phyloP scores from a whole-genome alignment of 768 basidiomycete genomes.

The Tremella fuciformis region DNA sequence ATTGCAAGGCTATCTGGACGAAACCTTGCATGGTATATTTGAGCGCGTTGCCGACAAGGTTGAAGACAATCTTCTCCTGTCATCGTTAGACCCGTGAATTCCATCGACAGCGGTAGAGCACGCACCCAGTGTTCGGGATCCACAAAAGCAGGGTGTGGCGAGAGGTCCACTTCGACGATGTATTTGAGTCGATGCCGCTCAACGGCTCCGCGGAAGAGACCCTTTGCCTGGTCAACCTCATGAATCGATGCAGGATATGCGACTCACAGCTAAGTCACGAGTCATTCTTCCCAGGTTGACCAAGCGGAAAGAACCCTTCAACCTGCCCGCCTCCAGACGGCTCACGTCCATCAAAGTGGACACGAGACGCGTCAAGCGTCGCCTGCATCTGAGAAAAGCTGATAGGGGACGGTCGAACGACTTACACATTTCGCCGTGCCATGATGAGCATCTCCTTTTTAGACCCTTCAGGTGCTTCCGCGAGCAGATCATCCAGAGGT shows the following conservation, averaged over 20 bases:
- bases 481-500: conserved; percentile 42
- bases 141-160: conserved; percentile 37
- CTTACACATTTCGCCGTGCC: conserved; percentile 39
- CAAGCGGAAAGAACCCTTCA: conserved; percentile 47
- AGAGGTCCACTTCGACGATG: conserved; percentile 43
- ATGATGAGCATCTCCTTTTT: conserved; percentile 36
- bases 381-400: background rate
- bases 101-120: background rate
- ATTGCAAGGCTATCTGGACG: conserved; percentile 44
- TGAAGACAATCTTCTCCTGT: conserved; percentile 53
- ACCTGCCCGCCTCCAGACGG: conserved; percentile 48
- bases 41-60: conserved; percentile 52
- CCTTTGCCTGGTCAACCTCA: conserved; percentile 1
- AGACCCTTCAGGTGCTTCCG: conserved; percentile 32
- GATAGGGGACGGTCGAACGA: background rate
- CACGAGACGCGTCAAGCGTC: conserved; percentile 46
- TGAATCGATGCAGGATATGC: background rate
- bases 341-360: conserved; percentile 54
- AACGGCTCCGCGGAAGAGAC: conserved; percentile 51
- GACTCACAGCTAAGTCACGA: conserved; percentile 45
- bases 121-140: conserved; percentile 49
- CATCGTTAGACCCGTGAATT: conserved; percentile 1
- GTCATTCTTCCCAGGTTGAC: conserved; percentile 49
- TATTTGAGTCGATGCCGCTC: conserved; percentile 43
- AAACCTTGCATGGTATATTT: conserved; percentile 48